Conservation (phyloP, 2,329 filamentous ascomycete species). For the Bipolaris gigantea region DNA sequence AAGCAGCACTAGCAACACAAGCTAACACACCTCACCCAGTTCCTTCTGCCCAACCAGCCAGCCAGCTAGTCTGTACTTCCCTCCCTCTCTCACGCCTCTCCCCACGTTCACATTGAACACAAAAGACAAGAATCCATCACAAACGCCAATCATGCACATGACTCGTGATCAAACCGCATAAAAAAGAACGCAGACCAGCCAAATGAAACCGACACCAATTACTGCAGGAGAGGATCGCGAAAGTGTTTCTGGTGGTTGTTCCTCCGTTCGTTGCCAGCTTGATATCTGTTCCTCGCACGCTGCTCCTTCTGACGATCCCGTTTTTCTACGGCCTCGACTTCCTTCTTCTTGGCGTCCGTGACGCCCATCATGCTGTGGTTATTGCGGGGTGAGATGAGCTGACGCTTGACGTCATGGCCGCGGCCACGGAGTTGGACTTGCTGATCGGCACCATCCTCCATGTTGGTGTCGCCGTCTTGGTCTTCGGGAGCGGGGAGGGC, state of each 20-base stretch:
- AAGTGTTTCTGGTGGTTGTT: constrained; percentile 78
- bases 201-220: constrained; percentile 7
- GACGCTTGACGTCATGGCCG: constrained; percentile 36
- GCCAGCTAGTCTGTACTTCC: background rate
- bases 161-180: background rate
- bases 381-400: constrained; percentile 63
- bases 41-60: background rate
- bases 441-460: constrained; percentile 34
- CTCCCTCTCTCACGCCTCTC: background rate
- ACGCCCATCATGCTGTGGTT: constrained; percentile 77
- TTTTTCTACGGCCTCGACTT: constrained; percentile 67
- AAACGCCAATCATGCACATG: constrained; percentile 6
- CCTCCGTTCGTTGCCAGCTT: constrained; percentile 71
- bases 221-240: constrained; percentile 61
- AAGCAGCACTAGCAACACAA: background rate
- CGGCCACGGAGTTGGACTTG: constrained; percentile 25
- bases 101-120: background rate
- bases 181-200: background rate
- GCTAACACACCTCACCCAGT: background rate
- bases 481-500: constrained; percentile 56
- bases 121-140: background rate
- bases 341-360: constrained; percentile 71
- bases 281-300: constrained; percentile 59
- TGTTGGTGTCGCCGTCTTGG: constrained; percentile 44
- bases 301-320: constrained; percentile 68